A percentile compares a stretch with the other conserved stretches of the same genome.
These are phyloP conservation scores for Hymenoscyphus salicellus DNA, from an alignment of 2,329 filamentous ascomycete genomes.

Conservation along the genomic window DNA sequence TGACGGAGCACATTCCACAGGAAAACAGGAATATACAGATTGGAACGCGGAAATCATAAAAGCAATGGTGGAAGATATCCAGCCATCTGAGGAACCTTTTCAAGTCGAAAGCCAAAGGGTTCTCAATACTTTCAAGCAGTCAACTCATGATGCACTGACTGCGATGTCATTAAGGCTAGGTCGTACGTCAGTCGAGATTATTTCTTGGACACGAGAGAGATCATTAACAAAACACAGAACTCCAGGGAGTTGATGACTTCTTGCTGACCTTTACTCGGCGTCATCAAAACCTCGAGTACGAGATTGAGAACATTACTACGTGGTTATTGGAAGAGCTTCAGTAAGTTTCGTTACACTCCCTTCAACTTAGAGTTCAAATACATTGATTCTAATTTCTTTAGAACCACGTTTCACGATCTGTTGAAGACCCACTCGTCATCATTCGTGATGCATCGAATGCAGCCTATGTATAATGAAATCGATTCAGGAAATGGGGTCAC, in stretches of 20 bases:
- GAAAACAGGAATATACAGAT: neutral
- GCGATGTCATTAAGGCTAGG: neutral
- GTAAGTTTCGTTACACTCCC: conserved; percentile 6
- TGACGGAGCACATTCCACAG: conserved; percentile 15
- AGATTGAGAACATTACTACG: conserved; percentile 11
- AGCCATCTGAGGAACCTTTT: conserved; percentile 12
- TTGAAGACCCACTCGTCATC: conserved; percentile 16
- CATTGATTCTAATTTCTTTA: neutral
- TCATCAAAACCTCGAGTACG: conserved; percentile 12
- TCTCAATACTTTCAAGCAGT: conserved; percentile 5
- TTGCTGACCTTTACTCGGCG: conserved; percentile 14
- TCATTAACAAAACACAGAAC: conserved; percentile 11
- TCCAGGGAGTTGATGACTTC: conserved; percentile 13
- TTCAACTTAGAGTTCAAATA: neutral
- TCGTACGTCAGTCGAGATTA: conserved; percentile 1
- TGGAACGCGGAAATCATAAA: conserved; percentile 19
- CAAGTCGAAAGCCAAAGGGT: conserved; percentile 6
- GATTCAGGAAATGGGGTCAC: conserved; percentile 7
- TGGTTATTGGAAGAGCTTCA: conserved; percentile 14
- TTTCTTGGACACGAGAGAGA: neutral
- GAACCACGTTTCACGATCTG: conserved; percentile 18
- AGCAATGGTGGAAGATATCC: conserved; percentile 15
- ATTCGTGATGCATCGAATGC: conserved; percentile 14
- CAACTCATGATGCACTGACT: conserved; percentile 1
- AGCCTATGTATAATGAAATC: conserved; percentile 17